Evolutionary conservation across 192 early-diverging fungal species (phyloP), one percentile per base, ranked within the genome.

Genomic region (Backusella circina): DNA sequence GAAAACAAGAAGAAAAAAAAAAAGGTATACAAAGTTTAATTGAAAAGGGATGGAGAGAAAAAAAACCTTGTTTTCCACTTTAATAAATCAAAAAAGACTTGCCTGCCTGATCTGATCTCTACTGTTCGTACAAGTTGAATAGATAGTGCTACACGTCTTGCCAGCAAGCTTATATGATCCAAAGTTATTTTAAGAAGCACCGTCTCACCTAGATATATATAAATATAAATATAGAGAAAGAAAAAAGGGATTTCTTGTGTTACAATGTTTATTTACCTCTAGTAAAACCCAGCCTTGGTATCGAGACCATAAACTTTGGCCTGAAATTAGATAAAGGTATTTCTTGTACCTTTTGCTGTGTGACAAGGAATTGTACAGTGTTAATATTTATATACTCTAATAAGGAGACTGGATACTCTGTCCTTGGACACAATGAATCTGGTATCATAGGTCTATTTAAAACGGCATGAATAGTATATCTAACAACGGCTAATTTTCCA

Each of bases 331-430:
- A 54, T n/a, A 81, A 5, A 21, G 54, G 30, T 9, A 76, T 73
- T 33, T 72, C 39, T n/a, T 51, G 16, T 6, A 21, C 65, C 33
- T 76, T 70, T 41, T 74, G 68, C 16, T 73, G 67, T 15, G 72
- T 54, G 6, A 28, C 28, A 0, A 61, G 21, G 8, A 61, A 61
- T n/a, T 75, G 69, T 44, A 32, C 33, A 41, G 31, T 44, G 13
- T 66, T 57, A 16, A 83, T 73, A 71, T 83, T 73, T 50, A 83
- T 83, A 51, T 68, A 47, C 37, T 83, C 82, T 36, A 83, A 38
- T 65, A 83, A 77, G 26, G 71, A 73, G 28, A 83, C 73, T 16
- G 67, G 35, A 36, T 75, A 82, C 6, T 65, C 66, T 44, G 57
- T 57, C 39, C 69, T 74, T 10, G 80, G 80, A 37, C 61, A 78